These are phyloP conservation scores for Aureobasidium sp. DNA, from an alignment of 2,329 filamentous ascomycete genomes.

Conservation along the genomic window DNA sequence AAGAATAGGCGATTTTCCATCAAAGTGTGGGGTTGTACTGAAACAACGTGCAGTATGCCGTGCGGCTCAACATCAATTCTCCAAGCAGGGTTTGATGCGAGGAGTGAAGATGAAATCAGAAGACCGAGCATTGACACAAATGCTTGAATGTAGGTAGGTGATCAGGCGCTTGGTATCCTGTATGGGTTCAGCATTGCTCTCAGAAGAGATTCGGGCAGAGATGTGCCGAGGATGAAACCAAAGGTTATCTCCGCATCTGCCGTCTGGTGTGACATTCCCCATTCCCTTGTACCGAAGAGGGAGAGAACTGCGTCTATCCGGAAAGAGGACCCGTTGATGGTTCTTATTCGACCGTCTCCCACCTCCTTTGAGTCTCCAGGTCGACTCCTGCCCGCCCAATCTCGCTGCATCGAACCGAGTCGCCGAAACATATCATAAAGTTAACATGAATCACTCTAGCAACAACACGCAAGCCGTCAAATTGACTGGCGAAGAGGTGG, in stretches of 20 bases:
- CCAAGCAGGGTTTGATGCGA: background rate
- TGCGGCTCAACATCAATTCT: background rate
- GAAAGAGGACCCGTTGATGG: background rate
- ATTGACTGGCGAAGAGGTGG: constrained; percentile 47
- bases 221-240: background rate
- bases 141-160: background rate
- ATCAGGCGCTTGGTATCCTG: background rate
- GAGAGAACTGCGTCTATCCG: constrained; percentile 2
- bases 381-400: background rate
- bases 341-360: background rate
- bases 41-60: background rate
- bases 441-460: constrained; percentile 32
- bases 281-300: constrained; percentile 4
- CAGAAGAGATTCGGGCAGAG: background rate
- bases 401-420: background rate
- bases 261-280: background rate
- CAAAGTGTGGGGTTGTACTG: background rate
- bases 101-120: background rate
- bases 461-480: constrained; percentile 33
- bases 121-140: background rate
- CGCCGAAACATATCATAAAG: background rate
- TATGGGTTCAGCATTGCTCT: background rate
- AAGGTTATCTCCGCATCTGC: constrained; percentile 7
- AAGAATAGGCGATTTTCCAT: background rate
- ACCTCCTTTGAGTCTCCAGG: background rate